These are phyloP conservation scores for Saccharomyces jurei DNA, from an alignment of 805 yeast species.

Conservation along the genomic window DNA sequence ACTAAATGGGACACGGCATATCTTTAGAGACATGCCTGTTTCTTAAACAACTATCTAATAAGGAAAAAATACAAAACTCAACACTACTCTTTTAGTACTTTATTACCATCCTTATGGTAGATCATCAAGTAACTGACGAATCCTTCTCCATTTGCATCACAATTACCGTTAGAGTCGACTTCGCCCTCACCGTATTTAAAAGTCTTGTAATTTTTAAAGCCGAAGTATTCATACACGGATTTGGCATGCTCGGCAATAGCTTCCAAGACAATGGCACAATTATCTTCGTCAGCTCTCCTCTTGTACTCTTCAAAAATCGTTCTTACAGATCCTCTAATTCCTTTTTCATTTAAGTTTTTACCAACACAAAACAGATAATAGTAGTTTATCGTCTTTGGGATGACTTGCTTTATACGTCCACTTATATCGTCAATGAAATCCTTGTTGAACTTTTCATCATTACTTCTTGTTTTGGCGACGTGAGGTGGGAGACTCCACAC, in stretches of 20 bases:
- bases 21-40: too few relatives aligned
- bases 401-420: slow-evolving; percentile 15
- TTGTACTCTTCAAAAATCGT: slow-evolving; percentile 26
- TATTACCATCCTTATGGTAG: slow-evolving; percentile 24
- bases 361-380: slow-evolving; percentile 30
- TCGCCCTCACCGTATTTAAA: slow-evolving; percentile 27
- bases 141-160: slow-evolving; percentile 27
- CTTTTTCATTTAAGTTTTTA: slow-evolving; percentile 22
- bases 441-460: slow-evolving; percentile 25
- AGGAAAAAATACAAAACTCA: not conserved
- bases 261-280: slow-evolving; percentile 28
- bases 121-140: slow-evolving; percentile 28
- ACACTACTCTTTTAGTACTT: not conserved
- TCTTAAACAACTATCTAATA: too few relatives aligned
- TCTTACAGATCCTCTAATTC: slow-evolving; percentile 27
- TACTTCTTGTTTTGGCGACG: slow-evolving; percentile 18
- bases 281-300: slow-evolving; percentile 24
- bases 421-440: slow-evolving; percentile 22
- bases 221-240: slow-evolving; percentile 30
- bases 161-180: slow-evolving; percentile 23
- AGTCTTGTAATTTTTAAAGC: slow-evolving; percentile 24
- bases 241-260: slow-evolving; percentile 30
- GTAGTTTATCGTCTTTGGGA: slow-evolving; percentile 23
- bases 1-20: too few relatives aligned
- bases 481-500: slow-evolving; percentile 24